These are phyloP conservation scores for Ehretia macrophylla DNA, from an alignment of 257 asterid species.

Conservation along the genomic window DNA sequence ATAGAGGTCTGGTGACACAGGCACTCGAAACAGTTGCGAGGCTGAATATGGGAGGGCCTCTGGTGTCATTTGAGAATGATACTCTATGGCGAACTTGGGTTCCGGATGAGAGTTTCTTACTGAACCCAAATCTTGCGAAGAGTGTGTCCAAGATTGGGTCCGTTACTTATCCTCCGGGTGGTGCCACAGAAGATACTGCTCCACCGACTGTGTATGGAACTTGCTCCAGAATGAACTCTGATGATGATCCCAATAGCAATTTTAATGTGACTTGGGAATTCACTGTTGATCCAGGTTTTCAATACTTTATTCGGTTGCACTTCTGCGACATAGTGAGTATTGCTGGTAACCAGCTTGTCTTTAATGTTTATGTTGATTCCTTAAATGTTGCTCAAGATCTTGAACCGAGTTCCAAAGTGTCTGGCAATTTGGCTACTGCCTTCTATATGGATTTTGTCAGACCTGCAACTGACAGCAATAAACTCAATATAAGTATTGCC, in stretches of 20 bases:
- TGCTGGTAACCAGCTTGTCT: slow-evolving; percentile 43
- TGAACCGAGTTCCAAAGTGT: slow-evolving; percentile 29
- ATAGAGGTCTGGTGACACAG: slow-evolving; percentile 33
- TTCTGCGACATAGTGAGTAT: slow-evolving; percentile 75
- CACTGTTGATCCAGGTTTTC: slow-evolving; percentile 53
- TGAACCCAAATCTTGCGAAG: slow-evolving; percentile 23
- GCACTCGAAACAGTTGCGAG: slow-evolving; percentile 67
- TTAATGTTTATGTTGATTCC: slow-evolving; percentile 49
- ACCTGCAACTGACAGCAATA: slow-evolving; percentile 22
- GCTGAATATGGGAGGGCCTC: slow-evolving; percentile 82
- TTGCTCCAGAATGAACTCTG: slow-evolving; percentile 47
- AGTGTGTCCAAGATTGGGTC: slow-evolving; percentile 28
- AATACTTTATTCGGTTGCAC: slow-evolving; percentile 59
- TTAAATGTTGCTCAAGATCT: slow-evolving; percentile 38
- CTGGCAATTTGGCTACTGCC: slow-evolving; percentile 45
- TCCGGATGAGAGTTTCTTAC: slow-evolving; percentile 38
- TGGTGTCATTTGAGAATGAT: slow-evolving; percentile 48
- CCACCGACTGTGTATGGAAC: slow-evolving; percentile 80
- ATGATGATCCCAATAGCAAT: slow-evolving; percentile 30
- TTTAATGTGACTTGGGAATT: slow-evolving; percentile 75
- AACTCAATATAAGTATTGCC: slow-evolving; percentile 55
- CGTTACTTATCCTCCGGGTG: slow-evolving; percentile 51
- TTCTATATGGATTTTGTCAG: slow-evolving; percentile 56
- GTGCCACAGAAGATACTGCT: slow-evolving; percentile 50
- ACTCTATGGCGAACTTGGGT: slow-evolving; percentile 68